Evolutionary conservation across 768 basidiomycete species (phyloP).

Genomic region (Lentinula lateritia): DNA sequence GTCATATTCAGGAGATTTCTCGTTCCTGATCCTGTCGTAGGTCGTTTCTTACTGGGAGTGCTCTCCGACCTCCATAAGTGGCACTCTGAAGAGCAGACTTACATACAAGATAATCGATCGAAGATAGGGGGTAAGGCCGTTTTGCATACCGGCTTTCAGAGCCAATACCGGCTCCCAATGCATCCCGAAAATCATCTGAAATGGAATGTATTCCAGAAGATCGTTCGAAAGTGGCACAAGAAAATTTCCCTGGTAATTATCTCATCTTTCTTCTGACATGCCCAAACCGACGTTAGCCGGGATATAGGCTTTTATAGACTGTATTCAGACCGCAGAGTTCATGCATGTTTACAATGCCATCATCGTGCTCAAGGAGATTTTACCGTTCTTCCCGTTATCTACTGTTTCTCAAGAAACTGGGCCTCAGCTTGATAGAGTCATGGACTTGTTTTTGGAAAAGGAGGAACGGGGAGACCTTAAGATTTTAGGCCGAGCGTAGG

Average conservation of each 20-base stretch:
- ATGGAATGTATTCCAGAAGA: constrained; percentile 65
- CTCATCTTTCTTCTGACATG: background rate
- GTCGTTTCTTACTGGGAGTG: constrained; percentile 81
- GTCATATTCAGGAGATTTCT: background rate
- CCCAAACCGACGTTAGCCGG: too few relatives aligned
- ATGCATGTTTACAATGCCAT: constrained; percentile 99
- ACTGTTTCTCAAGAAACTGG: constrained; percentile 50
- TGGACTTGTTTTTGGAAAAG: constrained; percentile 62
- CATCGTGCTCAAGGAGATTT: constrained; percentile 85
- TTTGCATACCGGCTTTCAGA: constrained; percentile 67
- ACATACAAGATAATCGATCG: constrained; percentile 64
- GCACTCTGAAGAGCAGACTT: constrained; percentile 72
- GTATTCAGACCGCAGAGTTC: constrained; percentile 84
- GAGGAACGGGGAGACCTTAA: constrained; percentile 85
- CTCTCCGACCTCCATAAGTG: constrained; percentile 76
- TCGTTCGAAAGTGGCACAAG: constrained; percentile 82
- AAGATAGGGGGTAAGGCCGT: constrained; percentile 56
- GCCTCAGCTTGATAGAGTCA: constrained; percentile 46
- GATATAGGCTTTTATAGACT: constrained; percentile 67
- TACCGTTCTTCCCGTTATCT: constrained; percentile 81
- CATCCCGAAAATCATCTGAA: constrained; percentile 45
- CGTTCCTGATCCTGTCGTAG: constrained; percentile 30
- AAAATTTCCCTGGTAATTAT: constrained; percentile 60
- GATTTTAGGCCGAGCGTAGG: constrained; percentile 72
- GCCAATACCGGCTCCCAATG: constrained; percentile 35